phyloP scores from a whole-genome alignment of 805 yeast genomes.

The Torulaspora indica region DNA sequence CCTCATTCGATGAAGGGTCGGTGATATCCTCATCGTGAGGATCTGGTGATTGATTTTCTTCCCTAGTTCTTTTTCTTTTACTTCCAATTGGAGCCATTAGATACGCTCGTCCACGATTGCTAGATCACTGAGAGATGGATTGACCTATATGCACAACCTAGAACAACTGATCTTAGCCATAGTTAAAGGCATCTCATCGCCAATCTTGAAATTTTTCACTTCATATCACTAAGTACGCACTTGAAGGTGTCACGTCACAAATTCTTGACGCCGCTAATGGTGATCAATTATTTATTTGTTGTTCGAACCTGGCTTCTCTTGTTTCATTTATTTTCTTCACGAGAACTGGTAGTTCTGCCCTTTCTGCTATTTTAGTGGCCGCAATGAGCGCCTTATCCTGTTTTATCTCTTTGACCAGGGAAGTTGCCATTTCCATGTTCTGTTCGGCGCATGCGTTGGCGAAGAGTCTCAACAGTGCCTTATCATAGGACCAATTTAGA shows the following conservation, averaged over 20 bases:
- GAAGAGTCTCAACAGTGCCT: conserved; percentile 69
- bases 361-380: conserved; percentile 77
- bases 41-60: conserved; percentile 15
- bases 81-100: background rate
- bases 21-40: conserved; percentile 53
- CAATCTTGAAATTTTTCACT: conserved; percentile 6
- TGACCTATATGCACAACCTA: too few relatives aligned
- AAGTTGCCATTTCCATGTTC: conserved; percentile 59
- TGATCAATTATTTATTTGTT: conserved; percentile 20
- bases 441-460: conserved; percentile 68
- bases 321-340: conserved; percentile 52
- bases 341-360: conserved; percentile 52
- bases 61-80: conserved; percentile 27
- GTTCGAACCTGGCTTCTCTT: conserved; percentile 42
- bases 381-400: conserved; percentile 79
- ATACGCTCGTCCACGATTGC: background rate
- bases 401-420: conserved; percentile 62
- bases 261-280: background rate
- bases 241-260: conserved; percentile 4
- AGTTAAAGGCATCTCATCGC: conserved; percentile 6
- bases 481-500: conserved; percentile 62
- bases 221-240: background rate
- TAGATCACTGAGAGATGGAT: background rate
- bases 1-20: conserved; percentile 47
- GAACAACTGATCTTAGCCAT: background rate